These are phyloP conservation scores for Tolypocladium amazonense DNA, from an alignment of 2,329 filamentous ascomycete species.

Conservation along the genomic window DNA sequence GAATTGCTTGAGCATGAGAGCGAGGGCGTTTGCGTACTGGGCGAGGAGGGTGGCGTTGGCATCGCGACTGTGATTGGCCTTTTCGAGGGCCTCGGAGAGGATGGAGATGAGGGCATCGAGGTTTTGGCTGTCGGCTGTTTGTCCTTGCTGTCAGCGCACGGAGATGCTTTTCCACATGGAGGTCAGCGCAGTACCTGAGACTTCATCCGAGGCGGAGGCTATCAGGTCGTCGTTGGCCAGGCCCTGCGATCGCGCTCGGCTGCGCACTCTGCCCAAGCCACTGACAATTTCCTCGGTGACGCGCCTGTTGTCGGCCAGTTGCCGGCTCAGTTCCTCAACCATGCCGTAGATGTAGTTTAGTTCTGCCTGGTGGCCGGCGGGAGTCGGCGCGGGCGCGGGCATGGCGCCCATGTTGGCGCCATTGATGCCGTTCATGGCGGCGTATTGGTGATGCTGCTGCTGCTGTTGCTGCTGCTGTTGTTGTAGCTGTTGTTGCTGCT, in stretches of 20 bases:
- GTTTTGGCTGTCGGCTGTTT: slow-evolving; percentile 46
- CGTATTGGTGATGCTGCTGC: slow-evolving; percentile 8
- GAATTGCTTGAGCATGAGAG: slow-evolving; percentile 50
- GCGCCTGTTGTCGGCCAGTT: slow-evolving; percentile 50
- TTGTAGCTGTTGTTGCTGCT: slow-evolving; percentile 8
- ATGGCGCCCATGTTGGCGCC: slow-evolving; percentile 34
- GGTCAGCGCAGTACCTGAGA: slow-evolving; percentile 33
- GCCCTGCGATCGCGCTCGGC: slow-evolving; percentile 39
- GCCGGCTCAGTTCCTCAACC: slow-evolving; percentile 55
- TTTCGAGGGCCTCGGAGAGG: slow-evolving; percentile 51
- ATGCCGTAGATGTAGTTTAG: slow-evolving; percentile 58
- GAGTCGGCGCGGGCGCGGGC: slow-evolving; percentile 40
- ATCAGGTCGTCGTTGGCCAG: slow-evolving; percentile 50
- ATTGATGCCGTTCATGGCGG: slow-evolving; percentile 38
- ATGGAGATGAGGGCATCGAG: slow-evolving; percentile 51
- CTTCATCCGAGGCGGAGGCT: slow-evolving; percentile 41
- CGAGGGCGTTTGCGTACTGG: slow-evolving; percentile 47
- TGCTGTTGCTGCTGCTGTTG: slow-evolving; percentile 5
- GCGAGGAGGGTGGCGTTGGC: slow-evolving; percentile 48
- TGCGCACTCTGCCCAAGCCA: slow-evolving; percentile 51
- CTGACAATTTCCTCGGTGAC: slow-evolving; percentile 54
- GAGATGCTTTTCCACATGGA: background rate
- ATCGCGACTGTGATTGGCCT: slow-evolving; percentile 48
- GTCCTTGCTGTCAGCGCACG: background rate
- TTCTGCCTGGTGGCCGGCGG: slow-evolving; percentile 58